A percentile compares a stretch with the other conserved stretches of the same genome.
Conservation (phyloP, 106 monocot genomes). For the Cymbidium sinense region DNA sequence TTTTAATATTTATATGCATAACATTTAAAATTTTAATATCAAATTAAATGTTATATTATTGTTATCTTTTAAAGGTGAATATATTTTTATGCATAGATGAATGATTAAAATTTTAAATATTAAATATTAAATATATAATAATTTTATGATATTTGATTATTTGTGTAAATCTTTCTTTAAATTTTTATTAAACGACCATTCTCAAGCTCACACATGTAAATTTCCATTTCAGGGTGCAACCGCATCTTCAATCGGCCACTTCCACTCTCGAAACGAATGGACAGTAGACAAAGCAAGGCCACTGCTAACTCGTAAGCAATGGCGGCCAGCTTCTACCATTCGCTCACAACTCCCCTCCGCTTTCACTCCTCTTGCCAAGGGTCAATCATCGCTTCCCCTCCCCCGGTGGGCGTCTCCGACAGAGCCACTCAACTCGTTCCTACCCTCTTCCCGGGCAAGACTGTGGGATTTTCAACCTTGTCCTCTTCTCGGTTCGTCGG, state of each 20-base stretch:
- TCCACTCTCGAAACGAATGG: neutral
- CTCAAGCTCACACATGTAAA: no score
- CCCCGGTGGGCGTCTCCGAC: neutral
- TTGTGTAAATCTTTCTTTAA: no score
- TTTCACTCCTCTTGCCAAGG: neutral
- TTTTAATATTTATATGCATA: no score
- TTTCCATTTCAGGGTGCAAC: neutral
- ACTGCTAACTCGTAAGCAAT: slow-evolving; percentile 2
- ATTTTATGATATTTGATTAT: no score
- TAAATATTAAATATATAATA: no score
- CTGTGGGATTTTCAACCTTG: neutral
- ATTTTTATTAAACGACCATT: no score
- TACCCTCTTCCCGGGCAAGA: neutral
- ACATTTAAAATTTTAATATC: no score
- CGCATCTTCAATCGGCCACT: no score
- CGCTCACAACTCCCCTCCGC: neutral
- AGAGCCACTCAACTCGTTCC: neutral
- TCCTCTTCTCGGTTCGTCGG: neutral
- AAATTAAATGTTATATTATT: no score
- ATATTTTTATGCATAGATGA: no score
- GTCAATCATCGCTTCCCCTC: neutral
- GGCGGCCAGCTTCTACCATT: slow-evolving; percentile 14
- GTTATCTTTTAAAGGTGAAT: no score
- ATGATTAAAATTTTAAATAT: no score
- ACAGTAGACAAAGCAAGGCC: neutral